Evolutionary conservation across 169 alveolate species (phyloP).

Genomic region (Plasmodium vinckei): DNA sequence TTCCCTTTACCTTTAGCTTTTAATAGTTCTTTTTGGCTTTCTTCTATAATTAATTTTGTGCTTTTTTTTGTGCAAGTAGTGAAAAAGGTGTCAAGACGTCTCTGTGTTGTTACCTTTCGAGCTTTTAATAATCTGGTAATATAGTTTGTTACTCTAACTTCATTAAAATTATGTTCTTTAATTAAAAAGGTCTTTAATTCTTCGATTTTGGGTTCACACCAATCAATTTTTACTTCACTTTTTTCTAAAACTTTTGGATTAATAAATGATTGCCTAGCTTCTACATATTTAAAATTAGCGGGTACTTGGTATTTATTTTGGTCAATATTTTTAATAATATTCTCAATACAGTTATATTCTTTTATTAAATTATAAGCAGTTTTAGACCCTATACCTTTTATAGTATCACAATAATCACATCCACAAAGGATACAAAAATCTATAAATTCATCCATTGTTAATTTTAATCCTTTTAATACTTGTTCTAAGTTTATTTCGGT

Average conservation of each 20-base stretch:
- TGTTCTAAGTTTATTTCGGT: constrained; percentile 82
- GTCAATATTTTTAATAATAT: constrained; percentile 85
- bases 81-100: constrained; percentile 71
- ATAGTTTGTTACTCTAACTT: constrained; percentile 85
- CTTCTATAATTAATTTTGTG: constrained; percentile 65
- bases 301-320: constrained; percentile 80
- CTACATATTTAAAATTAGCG: constrained; percentile 76
- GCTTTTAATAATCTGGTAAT: constrained; percentile 80
- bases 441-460: constrained; percentile 94
- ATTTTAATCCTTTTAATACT: constrained; percentile 86
- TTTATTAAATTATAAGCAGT: constrained; percentile 95
- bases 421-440: constrained; percentile 98
- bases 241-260: constrained; percentile 81
- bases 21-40: constrained; percentile 31
- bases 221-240: constrained; percentile 78
- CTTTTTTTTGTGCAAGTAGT: constrained; percentile 71
- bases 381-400: constrained; percentile 96
- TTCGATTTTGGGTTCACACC: constrained; percentile 85
- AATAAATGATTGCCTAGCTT: constrained; percentile 86
- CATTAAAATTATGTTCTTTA: constrained; percentile 85
- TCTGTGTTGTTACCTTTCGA: constrained; percentile 78
- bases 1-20: constrained; percentile 35
- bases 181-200: constrained; percentile 87
- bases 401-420: constrained; percentile 97
- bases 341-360: constrained; percentile 92